A percentile compares a stretch with the other conserved stretches of the same genome.
Conservation (phyloP, 176 grass and related monocot species). For the Thalia dealbata region DNA sequence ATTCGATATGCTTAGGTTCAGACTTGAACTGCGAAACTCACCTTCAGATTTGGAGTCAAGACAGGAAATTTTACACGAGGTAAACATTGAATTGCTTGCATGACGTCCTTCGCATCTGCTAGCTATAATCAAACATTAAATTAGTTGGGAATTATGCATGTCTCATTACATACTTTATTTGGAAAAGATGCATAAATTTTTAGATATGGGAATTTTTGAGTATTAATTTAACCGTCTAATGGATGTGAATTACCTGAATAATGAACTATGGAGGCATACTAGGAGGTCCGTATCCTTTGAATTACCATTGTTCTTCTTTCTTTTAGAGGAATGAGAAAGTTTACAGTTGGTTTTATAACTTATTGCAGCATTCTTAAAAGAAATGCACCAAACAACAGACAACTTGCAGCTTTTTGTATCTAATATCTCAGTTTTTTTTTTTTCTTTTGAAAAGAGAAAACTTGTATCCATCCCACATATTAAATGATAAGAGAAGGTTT, state of each 20-base stretch:
- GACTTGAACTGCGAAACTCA: slow-evolving; percentile 19
- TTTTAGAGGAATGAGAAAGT: too few relatives aligned
- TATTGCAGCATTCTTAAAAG: background rate
- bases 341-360: too few relatives aligned
- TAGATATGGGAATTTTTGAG: too few relatives aligned
- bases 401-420: background rate
- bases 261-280: too few relatives aligned
- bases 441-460: too few relatives aligned
- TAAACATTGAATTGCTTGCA: slow-evolving; percentile 38
- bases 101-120: slow-evolving; percentile 86
- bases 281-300: too few relatives aligned
- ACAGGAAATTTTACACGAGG: slow-evolving; percentile 52
- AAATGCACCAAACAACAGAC: background rate
- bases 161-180: background rate
- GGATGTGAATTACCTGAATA: too few relatives aligned
- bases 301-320: background rate
- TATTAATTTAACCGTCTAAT: too few relatives aligned
- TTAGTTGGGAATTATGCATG: slow-evolving; percentile 3
- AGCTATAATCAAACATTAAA: slow-evolving; percentile 38
- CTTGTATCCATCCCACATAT: too few relatives aligned
- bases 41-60: slow-evolving; percentile 89
- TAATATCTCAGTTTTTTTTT: background rate
- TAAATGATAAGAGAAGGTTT: too few relatives aligned
- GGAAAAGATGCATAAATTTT: background rate
- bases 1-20: background rate